Base-by-base conservation (phyloP, 148 eudicot genomes). In the Beta vulgaris region DNA sequence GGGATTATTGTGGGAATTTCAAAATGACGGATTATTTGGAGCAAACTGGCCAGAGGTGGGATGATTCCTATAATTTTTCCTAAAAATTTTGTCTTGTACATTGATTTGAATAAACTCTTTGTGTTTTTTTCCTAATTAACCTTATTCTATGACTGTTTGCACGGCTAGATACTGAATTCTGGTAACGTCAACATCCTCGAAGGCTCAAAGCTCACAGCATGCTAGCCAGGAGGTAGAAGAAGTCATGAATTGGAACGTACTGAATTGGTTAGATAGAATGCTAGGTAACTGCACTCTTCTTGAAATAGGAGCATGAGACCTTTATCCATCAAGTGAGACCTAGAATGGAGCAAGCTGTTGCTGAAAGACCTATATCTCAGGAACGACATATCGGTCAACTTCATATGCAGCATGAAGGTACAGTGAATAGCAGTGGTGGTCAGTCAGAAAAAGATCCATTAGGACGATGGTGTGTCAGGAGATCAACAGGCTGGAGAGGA, bases 331-430 rank as follows among this genome's bases (percentile, higher is more conserved):
- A 28, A 55, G 79, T 12, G 59, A 23, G 26, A 13, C 28, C 51
- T 48, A 55, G 75, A 76, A 76, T 76, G 79, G 79, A 76, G 48
- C 79, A 81, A 67, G 18, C 68, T 42, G 54, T 76, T 21, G 53
- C 51, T 44, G 80, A 71, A 62, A 76, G 55, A 66, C 68, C 76
- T 36, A 72, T 72, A 32, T 72, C 58, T 60, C 68, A 60, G 35
- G 80, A 59, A 10, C 43, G 37, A 26, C 73, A 59, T 3, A 28
- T 44, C 55, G 53, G 51, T 51, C 72, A 71, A n/a, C 60, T 5
- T 32, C 76, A 65, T 39, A 43, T 32, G 25, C 59, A 66, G 55
- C 67, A 19, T 43, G 55, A 64, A 65, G 83, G 63, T 67, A 48
- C 80, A 57, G 18, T 28, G 28, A 72, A 62, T 68, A 21, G 25